Conservation (phyloP, 2,329 filamentous ascomycete genomes). For the Cryphonectria nitschkei region DNA sequence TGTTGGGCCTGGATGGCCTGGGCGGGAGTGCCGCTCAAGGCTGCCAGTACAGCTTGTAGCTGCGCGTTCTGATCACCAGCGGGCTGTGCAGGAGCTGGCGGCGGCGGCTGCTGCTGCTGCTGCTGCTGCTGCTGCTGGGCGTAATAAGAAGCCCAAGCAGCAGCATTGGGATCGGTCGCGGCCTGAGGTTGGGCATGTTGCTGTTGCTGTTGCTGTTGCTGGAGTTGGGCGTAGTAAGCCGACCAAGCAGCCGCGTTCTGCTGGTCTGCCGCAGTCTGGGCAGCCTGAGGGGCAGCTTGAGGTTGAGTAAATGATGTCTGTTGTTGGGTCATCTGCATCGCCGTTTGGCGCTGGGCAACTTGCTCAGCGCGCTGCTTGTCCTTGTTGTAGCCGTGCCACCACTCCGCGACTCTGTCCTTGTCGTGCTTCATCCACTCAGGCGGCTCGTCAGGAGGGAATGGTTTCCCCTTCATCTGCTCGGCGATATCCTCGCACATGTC, state of each 20-base stretch:
- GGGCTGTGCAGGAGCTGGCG: constrained; percentile 26
- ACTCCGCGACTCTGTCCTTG: constrained; percentile 52
- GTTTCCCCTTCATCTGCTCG: constrained; percentile 47
- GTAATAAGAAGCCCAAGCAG: constrained; percentile 29
- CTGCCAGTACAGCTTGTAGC: constrained; percentile 35
- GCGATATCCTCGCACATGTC: constrained; percentile 48
- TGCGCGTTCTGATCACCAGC: constrained; percentile 34
- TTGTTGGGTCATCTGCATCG: constrained; percentile 16
- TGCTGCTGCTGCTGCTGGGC: constrained; percentile 35
- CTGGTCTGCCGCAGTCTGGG: constrained; percentile 33
- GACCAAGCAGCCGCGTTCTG: constrained; percentile 42
- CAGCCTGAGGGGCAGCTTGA: constrained; percentile 20
- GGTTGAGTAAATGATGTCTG: constrained; percentile 13
- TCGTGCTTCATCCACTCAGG: constrained; percentile 56
- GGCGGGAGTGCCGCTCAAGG: constrained; percentile 29
- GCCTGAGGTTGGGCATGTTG: constrained; percentile 24
- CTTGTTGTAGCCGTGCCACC: constrained; percentile 53
- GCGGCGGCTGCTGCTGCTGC: constrained; percentile 30
- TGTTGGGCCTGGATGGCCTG: constrained; percentile 38
- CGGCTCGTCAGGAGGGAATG: constrained; percentile 55
- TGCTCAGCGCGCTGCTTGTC: constrained; percentile 36
- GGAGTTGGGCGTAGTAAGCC: constrained; percentile 45
- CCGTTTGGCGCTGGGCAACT: constrained; percentile 28
- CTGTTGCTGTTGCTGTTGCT: constrained; percentile 30
- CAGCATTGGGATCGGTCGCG: constrained; percentile 30